Evolutionary conservation across 2,329 filamentous ascomycete species (phyloP).

Genomic region (Aschersonia sp.): DNA sequence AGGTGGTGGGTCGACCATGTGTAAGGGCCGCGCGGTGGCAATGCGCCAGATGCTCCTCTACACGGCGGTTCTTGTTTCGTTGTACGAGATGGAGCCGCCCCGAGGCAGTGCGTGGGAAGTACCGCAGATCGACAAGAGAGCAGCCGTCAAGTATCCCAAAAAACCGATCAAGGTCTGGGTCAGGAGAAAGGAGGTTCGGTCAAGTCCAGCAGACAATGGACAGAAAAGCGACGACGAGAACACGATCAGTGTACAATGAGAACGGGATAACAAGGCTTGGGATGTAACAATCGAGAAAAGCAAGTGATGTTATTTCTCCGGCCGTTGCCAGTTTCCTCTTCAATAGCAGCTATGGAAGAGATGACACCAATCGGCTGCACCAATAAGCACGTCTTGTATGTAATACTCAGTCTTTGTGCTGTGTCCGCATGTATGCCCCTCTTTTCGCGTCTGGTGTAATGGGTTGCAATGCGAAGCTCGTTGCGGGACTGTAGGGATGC

Average conservation of each 20-base stretch:
- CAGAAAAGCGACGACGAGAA: background rate
- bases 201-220: background rate
- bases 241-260: background rate
- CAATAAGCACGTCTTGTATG: no score
- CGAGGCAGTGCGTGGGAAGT: slow-evolving; percentile 13
- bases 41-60: slow-evolving; percentile 19
- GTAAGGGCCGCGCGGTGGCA: slow-evolving; percentile 17
- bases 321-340: no score
- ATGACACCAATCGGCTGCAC: no score
- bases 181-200: slow-evolving; percentile 9
- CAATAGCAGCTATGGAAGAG: no score
- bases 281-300: no score
- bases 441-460: no score
- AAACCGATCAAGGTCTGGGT: slow-evolving; percentile 18
- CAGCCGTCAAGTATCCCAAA: slow-evolving; percentile 13
- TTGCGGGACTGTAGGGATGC: background rate
- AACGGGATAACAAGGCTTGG: no score
- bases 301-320: no score
- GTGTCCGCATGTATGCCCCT: no score
- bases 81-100: slow-evolving; percentile 21
- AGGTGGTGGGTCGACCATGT: slow-evolving; percentile 19
- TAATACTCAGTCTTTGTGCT: no score
- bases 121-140: slow-evolving; percentile 11
- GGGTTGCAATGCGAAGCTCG: no score
- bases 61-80: slow-evolving; percentile 17